Conservation (phyloP, 768 basidiomycete species). For the Collybia nuda region DNA sequence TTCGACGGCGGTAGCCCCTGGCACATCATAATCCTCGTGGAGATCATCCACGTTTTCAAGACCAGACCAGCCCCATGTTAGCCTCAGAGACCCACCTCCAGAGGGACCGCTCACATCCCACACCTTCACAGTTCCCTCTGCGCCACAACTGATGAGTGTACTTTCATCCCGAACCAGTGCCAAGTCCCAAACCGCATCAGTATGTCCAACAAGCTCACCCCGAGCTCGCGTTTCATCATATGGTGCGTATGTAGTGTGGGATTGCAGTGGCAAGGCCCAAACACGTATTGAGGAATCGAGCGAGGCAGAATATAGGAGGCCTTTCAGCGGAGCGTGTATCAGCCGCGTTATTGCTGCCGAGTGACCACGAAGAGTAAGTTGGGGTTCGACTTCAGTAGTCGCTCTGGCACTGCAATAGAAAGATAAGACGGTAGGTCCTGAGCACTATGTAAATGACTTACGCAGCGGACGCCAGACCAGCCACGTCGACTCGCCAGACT, state of each 20-base stretch:
- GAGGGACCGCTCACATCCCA: slow-evolving; percentile 83
- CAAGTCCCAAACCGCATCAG: slow-evolving; percentile 96
- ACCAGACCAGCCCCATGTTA: slow-evolving; percentile 82
- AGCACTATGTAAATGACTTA: slow-evolving; percentile 41
- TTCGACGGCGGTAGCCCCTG: slow-evolving; percentile 82
- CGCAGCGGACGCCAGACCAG: slow-evolving; percentile 73
- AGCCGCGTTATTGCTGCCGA: slow-evolving; percentile 88
- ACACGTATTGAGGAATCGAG: slow-evolving; percentile 91
- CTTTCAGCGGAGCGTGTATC: slow-evolving; percentile 73
- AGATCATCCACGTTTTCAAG: slow-evolving; percentile 50
- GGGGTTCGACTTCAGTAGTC: slow-evolving; percentile 88
- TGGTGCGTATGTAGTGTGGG: slow-evolving; percentile 88
- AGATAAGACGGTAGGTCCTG: slow-evolving; percentile 12
- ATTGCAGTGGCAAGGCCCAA: slow-evolving; percentile 77
- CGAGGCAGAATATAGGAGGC: slow-evolving; percentile 86
- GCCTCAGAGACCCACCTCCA: slow-evolving; percentile 61
- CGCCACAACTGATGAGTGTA: slow-evolving; percentile 85
- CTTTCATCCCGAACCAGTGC: slow-evolving; percentile 81
- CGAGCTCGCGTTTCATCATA: slow-evolving; percentile 80
- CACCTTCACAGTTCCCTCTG: slow-evolving; percentile 90
- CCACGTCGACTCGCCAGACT: slow-evolving; percentile 88
- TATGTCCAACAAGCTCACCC: slow-evolving; percentile 86
- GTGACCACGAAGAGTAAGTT: slow-evolving; percentile 91
- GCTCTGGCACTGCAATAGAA: slow-evolving; percentile 51
- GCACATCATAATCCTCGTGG: slow-evolving; percentile 50